Conservation (phyloP, 331 rosid genomes). For the Dryas integrifolia region DNA sequence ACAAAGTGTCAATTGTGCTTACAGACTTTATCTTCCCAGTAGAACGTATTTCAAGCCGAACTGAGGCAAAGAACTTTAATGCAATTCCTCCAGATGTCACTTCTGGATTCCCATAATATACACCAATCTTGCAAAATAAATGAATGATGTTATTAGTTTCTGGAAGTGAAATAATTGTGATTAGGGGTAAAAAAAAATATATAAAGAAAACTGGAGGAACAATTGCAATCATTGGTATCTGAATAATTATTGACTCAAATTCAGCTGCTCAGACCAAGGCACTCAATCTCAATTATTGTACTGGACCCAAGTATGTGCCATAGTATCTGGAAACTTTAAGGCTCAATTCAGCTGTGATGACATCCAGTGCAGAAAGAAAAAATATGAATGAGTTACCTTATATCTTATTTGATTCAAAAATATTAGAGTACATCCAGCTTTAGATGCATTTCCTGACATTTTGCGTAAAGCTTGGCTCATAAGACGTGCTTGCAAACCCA, state of each 20-base stretch:
- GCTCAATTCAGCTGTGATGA: not conserved
- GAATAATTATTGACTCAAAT: slow-evolving; percentile 8
- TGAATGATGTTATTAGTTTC: slow-evolving; percentile 14
- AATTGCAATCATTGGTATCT: slow-evolving; percentile 6
- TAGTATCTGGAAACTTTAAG: slow-evolving; percentile 17
- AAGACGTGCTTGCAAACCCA: slow-evolving; percentile 99
- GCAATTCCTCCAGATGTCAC: slow-evolving; percentile 99
- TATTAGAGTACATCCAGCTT: slow-evolving; percentile 97
- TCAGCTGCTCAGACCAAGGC: not conserved
- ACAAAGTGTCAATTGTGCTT: slow-evolving; percentile 45
- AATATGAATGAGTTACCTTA: slow-evolving; percentile 51
- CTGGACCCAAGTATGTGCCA: not conserved
- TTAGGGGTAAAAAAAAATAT: not conserved
- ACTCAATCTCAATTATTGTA: not conserved
- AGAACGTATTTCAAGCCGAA: slow-evolving; percentile 91
- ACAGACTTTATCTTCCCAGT: slow-evolving; percentile 98
- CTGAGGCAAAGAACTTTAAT: slow-evolving; percentile 90
- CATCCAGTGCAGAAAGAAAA: not conserved
- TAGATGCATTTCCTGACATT: slow-evolving; percentile 99
- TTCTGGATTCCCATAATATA: slow-evolving; percentile 97
- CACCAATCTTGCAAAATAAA: slow-evolving; percentile 72
- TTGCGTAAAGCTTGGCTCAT: slow-evolving; percentile 99
- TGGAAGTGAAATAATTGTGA: not conserved
- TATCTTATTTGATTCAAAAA: slow-evolving; percentile 97
- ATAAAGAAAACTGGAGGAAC: not conserved